Percentiles rank a stretch among this genome's conserved stretches.
Evolutionary conservation across 2,329 filamentous ascomycete genomes (phyloP).

Genomic region (Ophiostoma australiae): DNA sequence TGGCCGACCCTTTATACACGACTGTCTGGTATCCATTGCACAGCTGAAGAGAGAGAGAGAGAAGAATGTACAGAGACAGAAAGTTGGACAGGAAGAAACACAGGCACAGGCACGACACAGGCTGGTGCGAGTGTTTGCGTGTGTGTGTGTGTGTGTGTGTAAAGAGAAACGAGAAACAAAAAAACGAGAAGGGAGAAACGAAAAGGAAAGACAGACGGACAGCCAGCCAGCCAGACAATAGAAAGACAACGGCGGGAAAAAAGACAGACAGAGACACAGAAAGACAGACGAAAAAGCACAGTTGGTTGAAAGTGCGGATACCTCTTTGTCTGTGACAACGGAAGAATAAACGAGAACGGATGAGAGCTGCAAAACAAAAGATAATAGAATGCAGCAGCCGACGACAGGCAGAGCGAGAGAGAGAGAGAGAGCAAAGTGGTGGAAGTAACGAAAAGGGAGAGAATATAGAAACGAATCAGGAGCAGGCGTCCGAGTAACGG

Average conservation of each 20-base stretch:
- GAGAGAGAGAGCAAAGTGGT: not conserved
- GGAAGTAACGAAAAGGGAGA: not conserved
- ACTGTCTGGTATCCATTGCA: slow-evolving; percentile 12
- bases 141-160: slow-evolving; percentile 10
- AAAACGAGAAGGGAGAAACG: not conserved
- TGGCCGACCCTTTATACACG: slow-evolving; percentile 25
- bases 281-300: not conserved
- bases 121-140: slow-evolving; percentile 14
- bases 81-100: not conserved
- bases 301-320: not conserved
- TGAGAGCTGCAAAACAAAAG: slow-evolving; percentile 4
- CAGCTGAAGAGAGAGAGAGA: slow-evolving; percentile 1
- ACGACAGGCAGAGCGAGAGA: not conserved
- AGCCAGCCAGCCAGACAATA: not conserved
- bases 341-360: slow-evolving; percentile 6
- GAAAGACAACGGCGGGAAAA: not conserved
- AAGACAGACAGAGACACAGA: not conserved
- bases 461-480: not conserved
- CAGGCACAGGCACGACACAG: not conserved
- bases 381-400: not conserved
- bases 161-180: slow-evolving; percentile 5
- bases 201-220: not conserved
- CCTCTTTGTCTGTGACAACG: not conserved
- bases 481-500: slow-evolving; percentile 13
- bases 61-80: slow-evolving; percentile 7